Percentiles rank a stretch among this genome's conserved stretches.
These are phyloP conservation scores for Thalia dealbata DNA, from an alignment of 176 grass and related monocot genomes.

Conservation along the genomic window DNA sequence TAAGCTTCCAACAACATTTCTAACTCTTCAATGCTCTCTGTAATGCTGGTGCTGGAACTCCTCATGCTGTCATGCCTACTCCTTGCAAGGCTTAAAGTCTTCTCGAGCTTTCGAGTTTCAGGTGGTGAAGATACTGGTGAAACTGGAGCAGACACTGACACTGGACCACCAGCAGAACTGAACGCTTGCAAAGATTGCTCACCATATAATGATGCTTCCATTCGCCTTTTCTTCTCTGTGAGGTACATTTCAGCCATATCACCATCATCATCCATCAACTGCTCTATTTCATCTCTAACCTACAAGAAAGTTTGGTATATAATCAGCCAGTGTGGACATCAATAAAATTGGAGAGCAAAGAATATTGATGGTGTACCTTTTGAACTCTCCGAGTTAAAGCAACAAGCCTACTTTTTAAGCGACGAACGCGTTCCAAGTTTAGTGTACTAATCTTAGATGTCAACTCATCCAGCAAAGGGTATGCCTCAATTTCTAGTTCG, in stretches of 20 bases:
- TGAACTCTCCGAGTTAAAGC: slow-evolving; percentile 89
- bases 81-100: slow-evolving; percentile 67
- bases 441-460: slow-evolving; percentile 93
- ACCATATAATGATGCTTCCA: slow-evolving; percentile 64
- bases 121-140: slow-evolving; percentile 75
- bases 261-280: slow-evolving; percentile 92
- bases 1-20: slow-evolving; percentile 99
- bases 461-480: slow-evolving; percentile 87
- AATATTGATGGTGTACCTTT: slow-evolving; percentile 39
- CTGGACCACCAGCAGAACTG: slow-evolving; percentile 27
- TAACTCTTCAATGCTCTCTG: slow-evolving; percentile 77
- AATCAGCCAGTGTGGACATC: neutral
- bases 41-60: slow-evolving; percentile 41
- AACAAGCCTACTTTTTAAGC: slow-evolving; percentile 87
- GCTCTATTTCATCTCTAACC: slow-evolving; percentile 99
- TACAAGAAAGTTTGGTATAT: slow-evolving; percentile 12
- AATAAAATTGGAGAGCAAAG: neutral
- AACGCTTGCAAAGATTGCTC: slow-evolving; percentile 49
- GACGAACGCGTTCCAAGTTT: slow-evolving; percentile 75
- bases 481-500: slow-evolving; percentile 93
- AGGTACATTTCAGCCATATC: slow-evolving; percentile 99
- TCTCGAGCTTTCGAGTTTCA: slow-evolving; percentile 61
- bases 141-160: slow-evolving; percentile 70
- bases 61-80: slow-evolving; percentile 76
- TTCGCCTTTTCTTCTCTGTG: slow-evolving; percentile 67